Conservation (phyloP, 192 early-diverging fungal genomes). For the Linnemannia exigua region DNA sequence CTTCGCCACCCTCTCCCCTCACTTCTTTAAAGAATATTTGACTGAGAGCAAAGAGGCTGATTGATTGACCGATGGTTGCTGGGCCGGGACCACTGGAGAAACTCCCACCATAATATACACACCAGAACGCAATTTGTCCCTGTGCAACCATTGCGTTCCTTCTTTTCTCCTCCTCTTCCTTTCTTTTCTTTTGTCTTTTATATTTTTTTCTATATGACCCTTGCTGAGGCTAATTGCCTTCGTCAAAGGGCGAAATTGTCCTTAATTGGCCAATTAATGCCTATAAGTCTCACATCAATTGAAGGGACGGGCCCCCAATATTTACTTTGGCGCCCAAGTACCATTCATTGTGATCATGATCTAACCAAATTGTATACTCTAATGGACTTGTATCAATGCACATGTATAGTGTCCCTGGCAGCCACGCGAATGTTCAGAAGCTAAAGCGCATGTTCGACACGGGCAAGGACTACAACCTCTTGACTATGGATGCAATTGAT, state of each 20-base stretch:
- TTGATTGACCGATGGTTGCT: not conserved
- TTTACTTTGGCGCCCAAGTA: not conserved
- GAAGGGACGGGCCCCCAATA: not conserved
- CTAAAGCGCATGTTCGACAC: slow-evolving; percentile 54
- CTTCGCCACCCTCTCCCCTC: not conserved
- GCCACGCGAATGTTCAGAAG: slow-evolving; percentile 46
- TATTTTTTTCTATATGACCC: not conserved
- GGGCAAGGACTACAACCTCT: slow-evolving; percentile 44
- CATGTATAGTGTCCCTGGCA: slow-evolving; percentile 39
- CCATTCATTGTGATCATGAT: not conserved
- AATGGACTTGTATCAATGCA: not conserved
- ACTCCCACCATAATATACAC: not conserved
- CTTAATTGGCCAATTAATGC: not conserved
- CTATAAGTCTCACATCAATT: not conserved
- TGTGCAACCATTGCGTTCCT: not conserved
- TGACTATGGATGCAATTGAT: slow-evolving; percentile 57
- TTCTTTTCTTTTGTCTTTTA: not conserved
- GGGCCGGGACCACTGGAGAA: not conserved
- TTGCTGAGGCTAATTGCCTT: not conserved
- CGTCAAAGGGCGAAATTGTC: not conserved
- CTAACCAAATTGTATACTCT: not conserved
- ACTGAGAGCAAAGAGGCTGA: not conserved
- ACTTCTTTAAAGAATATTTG: not conserved
- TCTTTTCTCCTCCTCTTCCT: not conserved
- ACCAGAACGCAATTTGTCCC: slow-evolving; percentile 4